Conservation (phyloP, 768 basidiomycete genomes). For the Naganishia antarctica region DNA sequence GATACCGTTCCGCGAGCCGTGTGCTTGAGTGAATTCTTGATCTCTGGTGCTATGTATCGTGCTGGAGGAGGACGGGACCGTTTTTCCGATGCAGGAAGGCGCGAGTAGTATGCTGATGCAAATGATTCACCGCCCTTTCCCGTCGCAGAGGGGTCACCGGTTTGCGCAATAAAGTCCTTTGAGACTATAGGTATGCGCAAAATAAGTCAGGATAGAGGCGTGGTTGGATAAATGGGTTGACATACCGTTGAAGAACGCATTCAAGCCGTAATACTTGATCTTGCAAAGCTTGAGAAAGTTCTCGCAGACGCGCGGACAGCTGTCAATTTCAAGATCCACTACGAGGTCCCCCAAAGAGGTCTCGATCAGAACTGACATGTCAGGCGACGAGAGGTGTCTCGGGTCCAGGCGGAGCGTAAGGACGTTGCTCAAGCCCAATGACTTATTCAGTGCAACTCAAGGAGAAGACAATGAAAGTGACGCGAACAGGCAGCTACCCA, state of each 20-base stretch:
- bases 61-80: slow-evolving; percentile 53
- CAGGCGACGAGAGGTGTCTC: no score
- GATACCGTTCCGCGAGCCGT: slow-evolving; percentile 79
- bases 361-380: slow-evolving; percentile 97
- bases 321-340: slow-evolving; percentile 86
- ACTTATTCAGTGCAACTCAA: no score
- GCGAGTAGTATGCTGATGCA: slow-evolving; percentile 59
- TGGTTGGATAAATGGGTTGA: slow-evolving; percentile 22
- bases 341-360: slow-evolving; percentile 95
- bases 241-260: slow-evolving; percentile 96
- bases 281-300: slow-evolving; percentile 99
- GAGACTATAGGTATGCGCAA: slow-evolving; percentile 60
- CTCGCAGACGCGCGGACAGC: slow-evolving; percentile 82
- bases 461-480: no score
- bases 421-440: no score
- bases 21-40: slow-evolving; percentile 68
- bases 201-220: slow-evolving; percentile 7
- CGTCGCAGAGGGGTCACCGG: slow-evolving; percentile 91
- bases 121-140: slow-evolving; percentile 90
- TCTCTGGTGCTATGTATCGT: slow-evolving; percentile 85
- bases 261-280: slow-evolving; percentile 91
- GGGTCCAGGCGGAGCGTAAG: no score
- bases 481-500: no score
- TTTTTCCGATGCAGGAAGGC: slow-evolving; percentile 19
- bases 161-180: slow-evolving; percentile 93